Evolutionary conservation across 352 stramenopile genomes (phyloP), one percentile per base, ranked within the genome.

Genomic region (Phytophthora sp.): DNA sequence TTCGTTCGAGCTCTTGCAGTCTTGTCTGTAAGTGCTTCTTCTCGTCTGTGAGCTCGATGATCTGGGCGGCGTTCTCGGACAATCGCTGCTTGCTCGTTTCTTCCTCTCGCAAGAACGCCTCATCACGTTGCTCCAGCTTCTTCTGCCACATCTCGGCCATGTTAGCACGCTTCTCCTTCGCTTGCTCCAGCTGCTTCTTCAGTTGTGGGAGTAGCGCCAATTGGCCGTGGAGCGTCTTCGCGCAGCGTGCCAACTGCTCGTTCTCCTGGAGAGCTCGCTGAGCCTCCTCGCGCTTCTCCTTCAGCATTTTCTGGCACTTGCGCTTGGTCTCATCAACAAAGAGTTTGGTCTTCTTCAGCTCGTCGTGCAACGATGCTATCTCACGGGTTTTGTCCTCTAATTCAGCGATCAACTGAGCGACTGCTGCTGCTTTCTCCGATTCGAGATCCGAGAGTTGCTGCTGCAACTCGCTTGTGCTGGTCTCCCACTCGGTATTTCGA

Each of bases 281-380:
- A 8, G 82, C 26, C 30, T 86, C 80, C 41, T 84, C 76, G 29
- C 74, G 75, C 63, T 89, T 89, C n/a, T 87, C 80, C 42, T 80
- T 80, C 16, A 77, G 46, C 42, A 79, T 41, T 41, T 78, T 78
- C 41, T 80, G 73, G 55, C 66, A 80, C 52, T 80, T 82, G 39
- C 69, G 65, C 29, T 82, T 77, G 23, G 67, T 77, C 36, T 86
- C 77, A 44, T 82, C 63, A 23, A 27, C 31, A 13, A 31, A 60
- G 51, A 47, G 56, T 67, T 63, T 83, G 69, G 35, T 70, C 27
- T 86, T 86, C 44, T 72, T 82, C 15, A 82, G 41, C 26, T 81
- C 75, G 33, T 72, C 58, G 23, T 72, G 59, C 45, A 83, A 29
- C 2, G 29, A 51, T 2, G 35, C 18, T n/a, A 64, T 45, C 18